phyloP scores from a whole-genome alignment of 768 basidiomycete species.

The Mycena floridula region DNA sequence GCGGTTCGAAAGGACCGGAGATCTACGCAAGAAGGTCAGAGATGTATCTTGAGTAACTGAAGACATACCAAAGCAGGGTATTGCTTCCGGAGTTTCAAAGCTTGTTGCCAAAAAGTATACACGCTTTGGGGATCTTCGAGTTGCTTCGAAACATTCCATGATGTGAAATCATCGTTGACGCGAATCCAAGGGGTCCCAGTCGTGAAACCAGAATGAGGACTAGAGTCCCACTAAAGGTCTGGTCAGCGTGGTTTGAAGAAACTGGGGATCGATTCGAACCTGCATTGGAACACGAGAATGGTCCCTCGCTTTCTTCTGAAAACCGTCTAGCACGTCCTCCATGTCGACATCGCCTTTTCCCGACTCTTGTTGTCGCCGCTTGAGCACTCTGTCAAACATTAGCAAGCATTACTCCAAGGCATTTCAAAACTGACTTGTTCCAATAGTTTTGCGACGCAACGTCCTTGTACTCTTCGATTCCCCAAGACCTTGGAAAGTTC shows the following conservation, averaged over 20 bases:
- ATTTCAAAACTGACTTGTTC: slow-evolving; percentile 39
- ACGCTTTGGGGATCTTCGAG: slow-evolving; percentile 44
- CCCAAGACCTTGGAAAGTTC: slow-evolving; percentile 59
- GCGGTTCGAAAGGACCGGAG: background rate
- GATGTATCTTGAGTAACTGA: background rate
- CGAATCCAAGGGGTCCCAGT: slow-evolving; percentile 69
- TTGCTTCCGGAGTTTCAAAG: slow-evolving; percentile 46
- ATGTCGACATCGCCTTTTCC: slow-evolving; percentile 45
- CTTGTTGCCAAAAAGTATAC: slow-evolving; percentile 52
- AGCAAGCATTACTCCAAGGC: background rate
- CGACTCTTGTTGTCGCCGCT: slow-evolving; percentile 26
- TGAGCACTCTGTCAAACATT: slow-evolving; percentile 26
- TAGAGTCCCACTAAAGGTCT: slow-evolving; percentile 60
- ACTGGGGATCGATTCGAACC: slow-evolving; percentile 21
- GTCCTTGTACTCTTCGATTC: slow-evolving; percentile 69
- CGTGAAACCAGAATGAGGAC: slow-evolving; percentile 57
- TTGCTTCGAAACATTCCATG: slow-evolving; percentile 52
- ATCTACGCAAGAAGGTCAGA: background rate
- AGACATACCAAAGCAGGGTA: slow-evolving; percentile 46
- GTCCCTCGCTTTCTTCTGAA: slow-evolving; percentile 62
- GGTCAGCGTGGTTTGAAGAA: too few relatives aligned
- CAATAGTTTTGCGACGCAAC: slow-evolving; percentile 57
- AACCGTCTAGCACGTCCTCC: slow-evolving; percentile 50
- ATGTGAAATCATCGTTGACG: slow-evolving; percentile 59
- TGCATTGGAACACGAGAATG: slow-evolving; percentile 70